These are phyloP conservation scores for Aphanomyces euteiches DNA, from an alignment of 352 stramenopile genomes.

Conservation along the genomic window DNA sequence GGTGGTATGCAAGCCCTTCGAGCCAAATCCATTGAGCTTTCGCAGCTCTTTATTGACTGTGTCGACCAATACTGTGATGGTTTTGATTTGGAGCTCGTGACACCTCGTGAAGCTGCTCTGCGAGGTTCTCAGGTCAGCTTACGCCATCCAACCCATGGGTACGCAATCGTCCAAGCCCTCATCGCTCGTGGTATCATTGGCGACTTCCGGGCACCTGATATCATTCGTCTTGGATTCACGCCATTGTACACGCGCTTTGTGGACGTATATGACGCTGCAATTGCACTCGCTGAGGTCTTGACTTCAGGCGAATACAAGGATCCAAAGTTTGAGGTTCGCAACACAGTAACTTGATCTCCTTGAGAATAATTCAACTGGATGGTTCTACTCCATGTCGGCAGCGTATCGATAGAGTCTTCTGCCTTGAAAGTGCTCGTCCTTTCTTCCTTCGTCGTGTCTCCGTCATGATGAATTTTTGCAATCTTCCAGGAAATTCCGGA, in stretches of 20 bases:
- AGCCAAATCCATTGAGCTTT: conserved; percentile 20
- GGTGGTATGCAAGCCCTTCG: conserved; percentile 21
- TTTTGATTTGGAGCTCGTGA: conserved; percentile 15
- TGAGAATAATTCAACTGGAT: too few relatives aligned
- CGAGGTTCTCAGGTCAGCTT: conserved; percentile 26
- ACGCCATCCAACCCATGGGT: conserved; percentile 4
- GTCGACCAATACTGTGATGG: neutral
- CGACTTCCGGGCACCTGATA: conserved; percentile 27
- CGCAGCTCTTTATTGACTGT: conserved; percentile 15
- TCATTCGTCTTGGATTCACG: conserved; percentile 29
- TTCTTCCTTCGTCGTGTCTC: too few relatives aligned
- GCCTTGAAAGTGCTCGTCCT: too few relatives aligned
- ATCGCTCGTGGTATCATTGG: conserved; percentile 23
- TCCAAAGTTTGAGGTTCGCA: conserved; percentile 10
- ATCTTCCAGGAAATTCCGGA: too few relatives aligned
- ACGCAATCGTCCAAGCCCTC: conserved; percentile 26
- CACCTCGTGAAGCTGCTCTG: neutral
- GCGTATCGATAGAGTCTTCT: too few relatives aligned
- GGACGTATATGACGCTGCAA: conserved; percentile 19
- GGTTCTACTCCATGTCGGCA: too few relatives aligned
- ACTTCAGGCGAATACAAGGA: conserved; percentile 16
- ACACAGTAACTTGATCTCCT: neutral
- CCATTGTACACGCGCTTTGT: conserved; percentile 30
- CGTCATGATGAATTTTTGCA: too few relatives aligned
- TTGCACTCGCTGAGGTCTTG: conserved; percentile 9